These are phyloP conservation scores for Torulaspora indica DNA, from an alignment of 805 yeast genomes.

Conservation along the genomic window DNA sequence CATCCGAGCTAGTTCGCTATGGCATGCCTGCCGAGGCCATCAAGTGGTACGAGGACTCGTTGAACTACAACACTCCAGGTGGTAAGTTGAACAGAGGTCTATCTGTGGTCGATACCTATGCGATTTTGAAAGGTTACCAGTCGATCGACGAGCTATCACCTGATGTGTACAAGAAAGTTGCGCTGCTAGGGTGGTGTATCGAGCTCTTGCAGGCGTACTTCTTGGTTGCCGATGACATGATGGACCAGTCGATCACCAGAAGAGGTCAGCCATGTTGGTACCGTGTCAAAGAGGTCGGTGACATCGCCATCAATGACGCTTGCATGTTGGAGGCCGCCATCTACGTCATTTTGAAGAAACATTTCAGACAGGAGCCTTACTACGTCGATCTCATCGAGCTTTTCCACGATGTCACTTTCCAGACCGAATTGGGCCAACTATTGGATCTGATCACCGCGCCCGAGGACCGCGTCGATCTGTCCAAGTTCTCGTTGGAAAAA, in stretches of 20 bases:
- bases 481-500: conserved; percentile 79
- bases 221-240: conserved; percentile 96
- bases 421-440: conserved; percentile 95
- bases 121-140: conserved; percentile 62
- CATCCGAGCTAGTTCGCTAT: conserved; percentile 54
- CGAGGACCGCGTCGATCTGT: conserved; percentile 85
- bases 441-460: conserved; percentile 96
- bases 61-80: conserved; percentile 88
- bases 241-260: conserved; percentile 95
- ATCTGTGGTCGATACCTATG: conserved; percentile 90
- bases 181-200: conserved; percentile 91
- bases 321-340: conserved; percentile 96
- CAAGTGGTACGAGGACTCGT: conserved; percentile 69
- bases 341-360: conserved; percentile 80
- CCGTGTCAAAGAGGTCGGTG: conserved; percentile 69
- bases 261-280: conserved; percentile 99
- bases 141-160: conserved; percentile 53
- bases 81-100: conserved; percentile 96
- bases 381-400: conserved; percentile 87
- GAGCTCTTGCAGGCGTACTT: conserved; percentile 95
- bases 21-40: conserved; percentile 84
- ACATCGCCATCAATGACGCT: conserved; percentile 94
- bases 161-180: conserved; percentile 76
- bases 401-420: conserved; percentile 96
- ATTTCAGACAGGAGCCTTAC: conserved; percentile 75